A percentile compares a stretch with the other conserved stretches of the same genome.
Evolutionary conservation across 768 basidiomycete genomes (phyloP).

Genomic region (Rickenella mellea): DNA sequence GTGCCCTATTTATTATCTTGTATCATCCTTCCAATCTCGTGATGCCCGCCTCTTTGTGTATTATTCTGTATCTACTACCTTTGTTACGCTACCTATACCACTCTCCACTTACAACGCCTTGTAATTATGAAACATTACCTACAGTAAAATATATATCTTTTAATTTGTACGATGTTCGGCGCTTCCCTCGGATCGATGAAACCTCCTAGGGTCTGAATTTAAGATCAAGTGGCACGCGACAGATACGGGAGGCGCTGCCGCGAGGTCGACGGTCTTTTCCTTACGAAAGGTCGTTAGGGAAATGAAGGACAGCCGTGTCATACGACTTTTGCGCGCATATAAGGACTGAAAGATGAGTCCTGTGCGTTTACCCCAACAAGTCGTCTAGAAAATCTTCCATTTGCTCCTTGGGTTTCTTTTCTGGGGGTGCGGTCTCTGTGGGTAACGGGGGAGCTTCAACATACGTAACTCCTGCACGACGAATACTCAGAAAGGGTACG

Average conservation of each 20-base stretch:
- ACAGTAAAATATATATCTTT: too few species aligned
- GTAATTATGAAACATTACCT: too few species aligned
- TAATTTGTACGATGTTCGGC: too few species aligned
- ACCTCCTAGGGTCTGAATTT: neutral
- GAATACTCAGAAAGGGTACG: neutral
- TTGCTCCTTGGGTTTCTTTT: constrained; percentile 38
- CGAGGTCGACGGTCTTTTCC: neutral
- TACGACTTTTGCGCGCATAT: too few species aligned
- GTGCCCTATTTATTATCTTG: too few species aligned
- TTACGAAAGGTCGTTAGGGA: neutral
- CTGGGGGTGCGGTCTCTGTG: constrained; percentile 18
- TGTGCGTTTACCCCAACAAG: constrained; percentile 31
- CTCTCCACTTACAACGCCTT: too few species aligned
- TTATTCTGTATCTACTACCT: too few species aligned
- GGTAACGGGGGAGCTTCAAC: constrained; percentile 50
- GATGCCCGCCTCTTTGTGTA: too few species aligned
- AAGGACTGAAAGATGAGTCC: neutral
- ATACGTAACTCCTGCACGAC: constrained; percentile 19
- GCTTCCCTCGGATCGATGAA: neutral
- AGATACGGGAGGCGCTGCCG: too few species aligned
- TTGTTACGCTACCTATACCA: too few species aligned
- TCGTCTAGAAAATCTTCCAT: constrained; percentile 73
- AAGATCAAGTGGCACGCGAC: neutral
- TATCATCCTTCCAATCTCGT: too few species aligned
- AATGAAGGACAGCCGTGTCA: neutral